Evolutionary conservation across 1,284 basidiomycete genomes (phyloP), one percentile per base, ranked within the genome.

Genomic region (Leccinum subspadiceum): DNA sequence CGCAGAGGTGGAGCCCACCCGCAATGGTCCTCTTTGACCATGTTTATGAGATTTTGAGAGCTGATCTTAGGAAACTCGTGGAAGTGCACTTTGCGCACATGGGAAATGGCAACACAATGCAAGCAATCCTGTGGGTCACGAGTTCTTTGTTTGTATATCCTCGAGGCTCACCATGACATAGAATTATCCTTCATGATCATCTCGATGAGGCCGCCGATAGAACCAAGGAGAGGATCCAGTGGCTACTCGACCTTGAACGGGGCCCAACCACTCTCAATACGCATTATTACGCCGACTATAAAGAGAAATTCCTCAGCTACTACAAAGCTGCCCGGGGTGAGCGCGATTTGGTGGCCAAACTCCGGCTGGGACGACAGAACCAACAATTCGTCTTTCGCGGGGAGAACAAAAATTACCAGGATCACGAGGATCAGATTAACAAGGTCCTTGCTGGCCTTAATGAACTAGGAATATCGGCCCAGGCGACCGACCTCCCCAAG

Each of bases 231-330:
- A 74, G 70, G 17, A 76, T 88, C 26, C 64, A 75, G 0, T 87
- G 83, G 82, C 70, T 86, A 0, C 71, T 87, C 13, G 65, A 74
- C 3, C 71, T 87, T 17, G 88, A 90, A 62, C 62, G 68, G 2
- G 72, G 71, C 1, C 84, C 87, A 0, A 84, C 80, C 33, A 84
- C 82, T 0, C 71, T 86, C 9, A 90, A 90, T 60, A 77, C 73
- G 0, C 84, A 86, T 24, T 87, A 89, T 54, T 79, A 84, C 4
- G 50, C 71, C 0, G 79, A 84, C 62, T 87, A 87, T 63, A 79
- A 79, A 39, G 75, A 78, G 13, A 88, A 88, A 56, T 87, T 85
- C 63, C 59, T 86, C 0, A 63, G 75, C 0, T 68, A 81, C 62
- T 88, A 84, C 67, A 79, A 77, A 20, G 76, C 68, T 0, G 70